These are phyloP conservation scores for Pseudonitzschia multiseries DNA, from an alignment of 108 stramenopile species.

Conservation along the genomic window DNA sequence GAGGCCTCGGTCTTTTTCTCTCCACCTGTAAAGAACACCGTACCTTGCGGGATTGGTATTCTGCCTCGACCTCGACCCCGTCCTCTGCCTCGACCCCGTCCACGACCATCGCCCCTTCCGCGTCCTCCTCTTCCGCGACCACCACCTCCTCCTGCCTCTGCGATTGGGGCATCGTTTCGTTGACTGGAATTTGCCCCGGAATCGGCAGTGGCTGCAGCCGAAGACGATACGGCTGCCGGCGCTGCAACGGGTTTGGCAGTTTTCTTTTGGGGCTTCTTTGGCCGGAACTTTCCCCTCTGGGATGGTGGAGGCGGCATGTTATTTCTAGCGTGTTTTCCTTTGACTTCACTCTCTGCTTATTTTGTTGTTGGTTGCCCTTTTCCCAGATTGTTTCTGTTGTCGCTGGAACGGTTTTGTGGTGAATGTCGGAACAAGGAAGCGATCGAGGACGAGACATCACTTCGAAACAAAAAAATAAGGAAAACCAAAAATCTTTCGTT, in stretches of 20 bases:
- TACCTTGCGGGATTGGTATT: constrained; percentile 61
- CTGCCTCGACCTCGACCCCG: constrained; percentile 50
- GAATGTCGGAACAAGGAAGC: too few species aligned
- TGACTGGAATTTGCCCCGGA: constrained; percentile 16
- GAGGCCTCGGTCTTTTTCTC: constrained; percentile 22
- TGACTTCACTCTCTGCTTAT: not conserved
- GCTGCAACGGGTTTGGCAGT: constrained; percentile 2
- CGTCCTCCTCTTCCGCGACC: constrained; percentile 12
- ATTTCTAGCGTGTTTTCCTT: not conserved
- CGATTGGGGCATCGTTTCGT: not conserved
- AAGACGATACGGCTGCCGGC: not conserved
- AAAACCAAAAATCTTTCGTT: not conserved
- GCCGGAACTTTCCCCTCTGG: constrained; percentile 85
- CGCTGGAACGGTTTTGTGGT: too few species aligned
- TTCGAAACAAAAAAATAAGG: too few species aligned
- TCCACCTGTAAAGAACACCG: constrained; percentile 73
- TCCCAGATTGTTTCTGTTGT: too few species aligned
- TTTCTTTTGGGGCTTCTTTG: constrained; percentile 66
- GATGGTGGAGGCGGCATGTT: constrained; percentile 51
- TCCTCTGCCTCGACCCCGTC: constrained; percentile 46
- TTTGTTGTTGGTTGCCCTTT: too few species aligned
- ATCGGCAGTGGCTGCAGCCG: constrained; percentile 20
- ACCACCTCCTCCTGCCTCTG: not conserved
- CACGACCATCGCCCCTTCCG: constrained; percentile 19
- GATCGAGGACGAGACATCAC: too few species aligned